A percentile compares a stretch with the other conserved stretches of the same genome.
Conservation (phyloP, 495 filamentous ascomycete species). For the Hypomontagnella submonticulosa region DNA sequence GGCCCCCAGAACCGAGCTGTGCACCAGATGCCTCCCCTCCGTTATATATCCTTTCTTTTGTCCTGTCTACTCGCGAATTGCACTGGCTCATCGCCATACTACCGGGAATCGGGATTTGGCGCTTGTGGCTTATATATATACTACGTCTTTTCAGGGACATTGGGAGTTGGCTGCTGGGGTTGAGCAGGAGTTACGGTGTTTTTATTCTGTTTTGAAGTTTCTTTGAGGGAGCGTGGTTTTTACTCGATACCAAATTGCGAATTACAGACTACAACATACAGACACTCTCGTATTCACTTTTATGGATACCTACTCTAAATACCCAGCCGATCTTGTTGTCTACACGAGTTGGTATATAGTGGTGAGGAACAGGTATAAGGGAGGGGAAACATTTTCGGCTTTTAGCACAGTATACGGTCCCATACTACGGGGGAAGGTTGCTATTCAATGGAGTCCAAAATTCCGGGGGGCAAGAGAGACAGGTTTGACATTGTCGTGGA, state of each 20-base stretch:
- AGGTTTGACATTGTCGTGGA: slow-evolving; percentile 26
- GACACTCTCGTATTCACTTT: slow-evolving; percentile 31
- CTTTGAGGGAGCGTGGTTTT: slow-evolving; percentile 7
- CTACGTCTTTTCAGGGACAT: slow-evolving; percentile 10
- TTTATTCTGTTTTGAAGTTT: slow-evolving; percentile 17
- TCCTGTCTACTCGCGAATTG: slow-evolving; percentile 31
- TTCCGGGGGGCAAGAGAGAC: slow-evolving; percentile 25
- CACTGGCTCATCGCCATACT: slow-evolving; percentile 21
- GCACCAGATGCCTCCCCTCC: slow-evolving; percentile 40
- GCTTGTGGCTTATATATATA: slow-evolving; percentile 27
- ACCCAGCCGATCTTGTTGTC: slow-evolving; percentile 30
- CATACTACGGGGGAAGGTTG: slow-evolving; percentile 21
- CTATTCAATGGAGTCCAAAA: slow-evolving; percentile 42
- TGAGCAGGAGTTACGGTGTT: slow-evolving; percentile 30
- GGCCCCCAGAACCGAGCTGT: slow-evolving; percentile 43
- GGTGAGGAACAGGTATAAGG: slow-evolving; percentile 17
- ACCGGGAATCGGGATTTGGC: slow-evolving; percentile 24
- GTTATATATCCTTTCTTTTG: slow-evolving; percentile 36
- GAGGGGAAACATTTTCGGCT: slow-evolving; percentile 18
- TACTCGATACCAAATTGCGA: slow-evolving; percentile 45
- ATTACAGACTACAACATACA: slow-evolving; percentile 38
- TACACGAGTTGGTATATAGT: slow-evolving; percentile 32
- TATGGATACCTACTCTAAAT: slow-evolving; percentile 35
- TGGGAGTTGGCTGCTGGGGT: slow-evolving; percentile 19
- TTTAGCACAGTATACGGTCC: slow-evolving; percentile 20